A percentile compares a stretch with the other conserved stretches of the same genome.
Evolutionary conservation across 1,284 basidiomycete species (phyloP).

Genomic region (Ceratobasidium theobromae): DNA sequence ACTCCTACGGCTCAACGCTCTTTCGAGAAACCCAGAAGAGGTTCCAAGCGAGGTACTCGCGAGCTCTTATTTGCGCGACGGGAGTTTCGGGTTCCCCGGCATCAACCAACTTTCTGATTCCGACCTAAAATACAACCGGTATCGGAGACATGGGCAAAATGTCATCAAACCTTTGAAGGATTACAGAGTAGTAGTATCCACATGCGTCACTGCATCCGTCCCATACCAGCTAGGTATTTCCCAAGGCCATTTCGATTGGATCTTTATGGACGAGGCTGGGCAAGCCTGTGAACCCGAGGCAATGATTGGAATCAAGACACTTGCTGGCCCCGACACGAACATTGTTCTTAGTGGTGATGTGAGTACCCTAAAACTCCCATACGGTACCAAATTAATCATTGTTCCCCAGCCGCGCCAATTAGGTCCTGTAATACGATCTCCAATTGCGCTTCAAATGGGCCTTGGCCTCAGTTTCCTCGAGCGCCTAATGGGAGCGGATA

Average conservation of each 20-base stretch:
- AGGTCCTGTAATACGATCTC: conserved; percentile 60
- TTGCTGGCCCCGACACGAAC: conserved; percentile 54
- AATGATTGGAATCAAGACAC: conserved; percentile 56
- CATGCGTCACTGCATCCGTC: conserved; percentile 61
- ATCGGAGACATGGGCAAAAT: background rate
- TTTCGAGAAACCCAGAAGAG: conserved; percentile 47
- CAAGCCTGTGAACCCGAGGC: conserved; percentile 64
- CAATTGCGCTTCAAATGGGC: conserved; percentile 52
- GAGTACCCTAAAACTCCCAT: background rate
- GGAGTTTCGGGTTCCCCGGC: conserved; percentile 17
- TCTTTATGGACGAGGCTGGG: conserved; percentile 68
- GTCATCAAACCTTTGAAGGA: conserved; percentile 43
- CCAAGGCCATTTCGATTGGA: conserved; percentile 59
- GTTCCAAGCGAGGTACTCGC: conserved; percentile 14
- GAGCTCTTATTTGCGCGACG: conserved; percentile 13
- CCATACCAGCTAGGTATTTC: conserved; percentile 57
- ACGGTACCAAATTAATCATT: background rate
- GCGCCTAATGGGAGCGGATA: conserved; percentile 54
- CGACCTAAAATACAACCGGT: conserved; percentile 11
- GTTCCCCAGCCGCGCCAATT: conserved; percentile 48
- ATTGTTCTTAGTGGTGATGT: conserved; percentile 59
- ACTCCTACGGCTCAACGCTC: conserved; percentile 66
- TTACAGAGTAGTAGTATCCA: conserved; percentile 60
- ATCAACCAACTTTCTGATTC: background rate
- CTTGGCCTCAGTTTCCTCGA: conserved; percentile 59